Evolutionary conservation across 1,284 basidiomycete genomes (phyloP), one percentile per base, ranked within the genome.

Genomic region (Marasmius tenuissimus): DNA sequence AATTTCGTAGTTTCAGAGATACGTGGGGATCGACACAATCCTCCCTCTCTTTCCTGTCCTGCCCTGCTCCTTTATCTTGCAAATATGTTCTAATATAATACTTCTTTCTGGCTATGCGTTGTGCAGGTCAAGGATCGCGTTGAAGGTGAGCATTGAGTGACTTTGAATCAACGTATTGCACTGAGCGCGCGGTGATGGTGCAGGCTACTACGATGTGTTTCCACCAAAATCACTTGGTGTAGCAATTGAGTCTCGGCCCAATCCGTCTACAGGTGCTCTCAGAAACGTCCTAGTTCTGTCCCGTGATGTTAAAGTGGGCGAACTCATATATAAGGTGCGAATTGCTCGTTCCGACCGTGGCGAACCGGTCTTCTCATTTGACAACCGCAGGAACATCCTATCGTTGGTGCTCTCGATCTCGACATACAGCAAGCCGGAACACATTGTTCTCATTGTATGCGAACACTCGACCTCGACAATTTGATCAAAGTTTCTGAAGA

Each of bases 141-240:
- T 63, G 85, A 88, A 91, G 91, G 91, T 93, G 82, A 85, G 89
- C 81, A 68, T 70, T 71, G 66, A 63, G 68, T 63, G 60, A 68
- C 50, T 62, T 63, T 67, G 58, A 69, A 70, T 57, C 70, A 71
- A 57, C 16, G 8, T 27, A 56, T 55, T 66, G 63, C 61, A 69
- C 72, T 73, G 62, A 74, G 73, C 27, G 27, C 27, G 42, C 54
- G 63, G 42, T 64, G 47, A 53, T 58, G 60, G 57, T 66, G 69
- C 76, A 93, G 91, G 87, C 63, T 93, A 93, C 71, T 92, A 88
- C 70, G 76, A 89, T 40, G 71, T 74, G 60, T 93, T 93, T 80
- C 91, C 91, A 27, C 84, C 85, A 38, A 86, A 86, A 71, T 78
- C 76, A 45, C 86, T 82, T 79, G 88, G 91, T 67, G 89, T 92